Evolutionary conservation across 371 early-diverging fungal species (phyloP).

Genomic region (Lichtheimia corymbifera): DNA sequence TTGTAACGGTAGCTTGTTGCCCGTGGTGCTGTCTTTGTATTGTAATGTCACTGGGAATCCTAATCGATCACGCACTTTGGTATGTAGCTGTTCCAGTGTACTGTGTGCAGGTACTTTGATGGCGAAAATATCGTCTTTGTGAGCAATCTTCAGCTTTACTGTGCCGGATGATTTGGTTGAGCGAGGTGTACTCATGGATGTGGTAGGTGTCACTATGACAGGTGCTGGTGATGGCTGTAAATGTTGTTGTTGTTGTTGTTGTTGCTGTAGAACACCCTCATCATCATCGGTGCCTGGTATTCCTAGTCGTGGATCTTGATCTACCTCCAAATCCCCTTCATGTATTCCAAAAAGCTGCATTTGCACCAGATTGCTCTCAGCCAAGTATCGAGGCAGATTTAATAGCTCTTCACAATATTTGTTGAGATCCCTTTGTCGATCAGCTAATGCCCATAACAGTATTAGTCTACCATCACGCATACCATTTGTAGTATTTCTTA

Average conservation of each 20-base stretch:
- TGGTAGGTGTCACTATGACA: conserved; percentile 5
- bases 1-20: conserved; percentile 27
- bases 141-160: conserved; percentile 72
- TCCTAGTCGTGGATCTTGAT: conserved; percentile 33
- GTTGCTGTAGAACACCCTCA: neutral
- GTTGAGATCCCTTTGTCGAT: conserved; percentile 65
- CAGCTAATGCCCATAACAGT: conserved; percentile 25
- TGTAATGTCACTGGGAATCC: conserved; percentile 35
- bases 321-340: conserved; percentile 69
- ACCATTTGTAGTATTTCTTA: conserved; percentile 9
- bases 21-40: conserved; percentile 31
- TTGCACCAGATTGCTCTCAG: conserved; percentile 53
- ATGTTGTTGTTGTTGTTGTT: conserved; percentile 6
- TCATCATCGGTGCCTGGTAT: neutral
- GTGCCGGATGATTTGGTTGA: conserved; percentile 6
- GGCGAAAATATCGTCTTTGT: conserved; percentile 73
- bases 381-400: conserved; percentile 61
- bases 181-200: conserved; percentile 2
- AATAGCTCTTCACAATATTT: conserved; percentile 72
- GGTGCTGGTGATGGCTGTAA: conserved; percentile 7
- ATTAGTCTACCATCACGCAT: neutral
- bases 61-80: conserved; percentile 62
- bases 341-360: conserved; percentile 66
- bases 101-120: conserved; percentile 66
- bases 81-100: conserved; percentile 54